These are phyloP conservation scores for Zalaria obscura DNA, from an alignment of 2,329 filamentous ascomycete species.

Conservation along the genomic window DNA sequence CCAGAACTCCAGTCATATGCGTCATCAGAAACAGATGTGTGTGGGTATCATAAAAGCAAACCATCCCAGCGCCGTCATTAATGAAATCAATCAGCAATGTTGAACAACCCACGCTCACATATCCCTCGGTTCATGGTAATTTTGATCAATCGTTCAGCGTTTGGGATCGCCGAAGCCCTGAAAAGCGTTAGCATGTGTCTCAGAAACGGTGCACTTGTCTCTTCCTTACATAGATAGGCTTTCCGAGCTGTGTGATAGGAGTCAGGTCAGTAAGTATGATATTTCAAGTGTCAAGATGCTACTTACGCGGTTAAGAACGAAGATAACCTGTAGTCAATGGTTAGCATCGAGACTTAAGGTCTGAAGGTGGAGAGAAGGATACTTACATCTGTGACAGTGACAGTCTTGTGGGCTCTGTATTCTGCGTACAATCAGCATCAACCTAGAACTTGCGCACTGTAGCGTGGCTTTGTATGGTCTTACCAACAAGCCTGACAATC, in stretches of 20 bases:
- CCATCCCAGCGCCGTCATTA: too few species aligned
- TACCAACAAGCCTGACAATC: constrained; percentile 6
- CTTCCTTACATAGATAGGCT: constrained; percentile 35
- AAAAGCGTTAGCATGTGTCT: too few species aligned
- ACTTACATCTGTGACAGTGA: constrained; percentile 45
- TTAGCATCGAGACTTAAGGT: not conserved
- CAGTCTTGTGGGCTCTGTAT: constrained; percentile 43
- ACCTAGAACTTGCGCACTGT: constrained; percentile 20
- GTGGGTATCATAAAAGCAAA: too few species aligned
- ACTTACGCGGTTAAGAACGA: constrained; percentile 31
- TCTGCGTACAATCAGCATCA: constrained; percentile 22
- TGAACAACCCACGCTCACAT: too few species aligned
- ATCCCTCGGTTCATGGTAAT: too few species aligned
- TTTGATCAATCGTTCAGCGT: too few species aligned
- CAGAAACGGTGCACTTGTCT: too few species aligned
- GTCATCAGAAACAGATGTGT: too few species aligned
- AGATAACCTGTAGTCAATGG: constrained; percentile 27
- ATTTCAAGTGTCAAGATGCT: constrained; percentile 7
- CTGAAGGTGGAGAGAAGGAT: not conserved
- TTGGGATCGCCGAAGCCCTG: too few species aligned
- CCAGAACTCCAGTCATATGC: too few species aligned
- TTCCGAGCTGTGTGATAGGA: constrained; percentile 3
- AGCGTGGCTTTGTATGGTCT: not conserved
- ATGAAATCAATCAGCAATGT: too few species aligned
- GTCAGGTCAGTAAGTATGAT: too few species aligned